phyloP scores from a whole-genome alignment of 2,329 filamentous ascomycete genomes.

The Huntiella abstrusa region DNA sequence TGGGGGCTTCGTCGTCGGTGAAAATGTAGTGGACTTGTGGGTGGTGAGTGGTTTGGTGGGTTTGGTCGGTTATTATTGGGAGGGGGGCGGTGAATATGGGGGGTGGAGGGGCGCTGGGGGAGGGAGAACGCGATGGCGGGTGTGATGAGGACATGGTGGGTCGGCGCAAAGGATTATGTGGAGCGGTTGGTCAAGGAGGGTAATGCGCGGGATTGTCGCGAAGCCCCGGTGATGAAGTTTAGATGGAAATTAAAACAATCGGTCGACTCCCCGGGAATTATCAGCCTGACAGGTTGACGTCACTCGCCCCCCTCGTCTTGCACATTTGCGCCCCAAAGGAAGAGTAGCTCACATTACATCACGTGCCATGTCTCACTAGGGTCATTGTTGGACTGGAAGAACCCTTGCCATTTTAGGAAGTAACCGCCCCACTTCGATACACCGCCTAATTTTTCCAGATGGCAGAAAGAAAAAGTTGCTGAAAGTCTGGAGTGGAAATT shows the following conservation, averaged over 20 bases:
- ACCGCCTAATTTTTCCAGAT: slow-evolving; percentile 8
- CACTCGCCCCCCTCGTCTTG: too few relatives aligned
- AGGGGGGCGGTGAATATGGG: slow-evolving; percentile 31
- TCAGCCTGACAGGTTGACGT: not conserved
- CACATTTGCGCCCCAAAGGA: too few relatives aligned
- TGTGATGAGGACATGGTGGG: not conserved
- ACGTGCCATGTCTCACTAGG: too few relatives aligned
- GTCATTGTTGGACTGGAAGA: not conserved
- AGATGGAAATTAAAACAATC: not conserved
- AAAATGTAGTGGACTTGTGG: slow-evolving; percentile 80
- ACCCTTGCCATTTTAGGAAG: not conserved
- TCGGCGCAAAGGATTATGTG: not conserved
- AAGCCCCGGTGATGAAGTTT: not conserved
- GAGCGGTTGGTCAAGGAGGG: too few relatives aligned
- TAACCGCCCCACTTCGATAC: slow-evolving; percentile 3
- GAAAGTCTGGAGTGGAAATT: not conserved
- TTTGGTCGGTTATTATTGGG: slow-evolving; percentile 64
- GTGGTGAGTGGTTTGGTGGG: slow-evolving; percentile 57
- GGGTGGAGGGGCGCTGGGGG: not conserved
- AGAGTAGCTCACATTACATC: too few relatives aligned
- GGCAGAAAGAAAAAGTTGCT: slow-evolving; percentile 11
- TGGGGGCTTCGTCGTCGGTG: slow-evolving; percentile 69
- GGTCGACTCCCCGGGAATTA: not conserved
- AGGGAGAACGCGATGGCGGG: not conserved
- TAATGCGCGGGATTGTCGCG: too few relatives aligned